phyloP scores from a whole-genome alignment of 1,284 basidiomycete species.

The Microbotryomycetes sp. region DNA sequence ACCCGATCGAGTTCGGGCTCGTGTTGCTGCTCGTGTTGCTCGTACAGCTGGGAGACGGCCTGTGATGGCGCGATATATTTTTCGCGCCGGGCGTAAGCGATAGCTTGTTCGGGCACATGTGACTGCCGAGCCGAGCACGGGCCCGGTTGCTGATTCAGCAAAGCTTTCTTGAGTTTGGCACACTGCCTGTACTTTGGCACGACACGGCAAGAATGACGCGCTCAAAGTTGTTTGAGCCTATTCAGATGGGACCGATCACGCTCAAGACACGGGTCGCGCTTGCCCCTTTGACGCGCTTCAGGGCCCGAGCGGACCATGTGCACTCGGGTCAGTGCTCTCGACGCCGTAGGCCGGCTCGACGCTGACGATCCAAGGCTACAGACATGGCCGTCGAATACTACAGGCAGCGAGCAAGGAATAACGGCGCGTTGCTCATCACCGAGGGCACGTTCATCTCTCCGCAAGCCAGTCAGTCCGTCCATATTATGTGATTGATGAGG shows the following conservation, averaged over 20 bases:
- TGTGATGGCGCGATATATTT: too few relatives aligned
- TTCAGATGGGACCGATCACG: slow-evolving; percentile 44
- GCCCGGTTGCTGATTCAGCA: too few relatives aligned
- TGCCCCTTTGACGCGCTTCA: slow-evolving; percentile 48
- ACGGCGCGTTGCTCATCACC: slow-evolving; percentile 49
- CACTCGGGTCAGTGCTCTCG: slow-evolving; percentile 3
- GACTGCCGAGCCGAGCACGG: too few relatives aligned
- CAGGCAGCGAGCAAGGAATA: slow-evolving; percentile 45
- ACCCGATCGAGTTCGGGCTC: too few relatives aligned
- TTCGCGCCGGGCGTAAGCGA: too few relatives aligned
- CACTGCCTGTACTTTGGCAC: too few relatives aligned
- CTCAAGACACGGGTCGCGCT: slow-evolving; percentile 49
- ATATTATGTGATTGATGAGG: slow-evolving; percentile 5
- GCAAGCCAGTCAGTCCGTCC: slow-evolving; percentile 23
- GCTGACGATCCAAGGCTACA: background rate
- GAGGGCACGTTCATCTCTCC: slow-evolving; percentile 47
- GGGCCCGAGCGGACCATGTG: slow-evolving; percentile 35
- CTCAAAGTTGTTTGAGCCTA: slow-evolving; percentile 45
- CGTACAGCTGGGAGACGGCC: too few relatives aligned
- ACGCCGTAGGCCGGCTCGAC: too few relatives aligned
- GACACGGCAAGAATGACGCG: too few relatives aligned
- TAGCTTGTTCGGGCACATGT: too few relatives aligned
- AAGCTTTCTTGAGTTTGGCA: too few relatives aligned
- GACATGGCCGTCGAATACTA: slow-evolving; percentile 43
- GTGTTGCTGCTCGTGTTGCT: too few relatives aligned